Evolutionary conservation across 192 early-diverging fungal genomes (phyloP).

Genomic region (Entomortierella chlamydospora): DNA sequence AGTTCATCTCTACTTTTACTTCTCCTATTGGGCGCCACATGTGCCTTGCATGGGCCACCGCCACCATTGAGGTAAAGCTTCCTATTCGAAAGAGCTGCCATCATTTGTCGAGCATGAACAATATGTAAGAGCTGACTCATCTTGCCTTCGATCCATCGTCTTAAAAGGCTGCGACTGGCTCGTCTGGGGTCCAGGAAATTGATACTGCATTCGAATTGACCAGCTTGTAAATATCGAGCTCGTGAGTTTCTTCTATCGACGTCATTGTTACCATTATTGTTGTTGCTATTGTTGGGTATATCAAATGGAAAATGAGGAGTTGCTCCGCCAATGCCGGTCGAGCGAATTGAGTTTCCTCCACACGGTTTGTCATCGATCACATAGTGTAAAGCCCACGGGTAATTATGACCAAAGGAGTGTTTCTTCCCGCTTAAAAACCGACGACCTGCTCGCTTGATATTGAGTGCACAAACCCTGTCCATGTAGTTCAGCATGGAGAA

Average conservation of each 20-base stretch:
- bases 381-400: conserved; percentile 45
- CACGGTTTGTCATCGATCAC: neutral
- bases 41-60: neutral
- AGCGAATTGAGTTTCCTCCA: no score
- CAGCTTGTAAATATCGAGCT: conserved; percentile 13
- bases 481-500: conserved; percentile 27
- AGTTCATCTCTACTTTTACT: neutral
- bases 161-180: conserved; percentile 30
- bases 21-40: no score
- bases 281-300: neutral
- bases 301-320: no score
- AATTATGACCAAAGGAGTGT: conserved; percentile 30
- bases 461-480: conserved; percentile 33
- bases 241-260: neutral
- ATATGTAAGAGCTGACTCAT: conserved; percentile 15
- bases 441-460: conserved; percentile 14
- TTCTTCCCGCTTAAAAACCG: conserved; percentile 13
- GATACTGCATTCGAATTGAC: conserved; percentile 45
- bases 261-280: neutral
- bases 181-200: conserved; percentile 45
- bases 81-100: neutral
- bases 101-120: neutral
- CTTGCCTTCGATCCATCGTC: conserved; percentile 49
- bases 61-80: neutral
- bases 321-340: no score